Percentiles rank a stretch among this genome's conserved stretches.
Evolutionary conservation across 108 stramenopile genomes (phyloP).

Genomic region (Pseudonitzschia pungens): DNA sequence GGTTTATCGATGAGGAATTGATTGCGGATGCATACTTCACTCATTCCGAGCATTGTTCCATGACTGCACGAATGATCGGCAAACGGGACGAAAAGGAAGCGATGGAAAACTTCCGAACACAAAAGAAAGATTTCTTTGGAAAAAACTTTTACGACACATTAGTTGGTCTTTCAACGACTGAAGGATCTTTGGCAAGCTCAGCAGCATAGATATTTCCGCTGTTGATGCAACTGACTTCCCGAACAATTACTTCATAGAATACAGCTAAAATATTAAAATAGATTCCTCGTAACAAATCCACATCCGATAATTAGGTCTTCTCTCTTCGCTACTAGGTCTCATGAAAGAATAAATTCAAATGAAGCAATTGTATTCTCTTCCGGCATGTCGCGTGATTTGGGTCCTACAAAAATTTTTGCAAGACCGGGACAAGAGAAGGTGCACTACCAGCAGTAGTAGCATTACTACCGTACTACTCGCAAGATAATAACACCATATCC

Average conservation of each 20-base stretch:
- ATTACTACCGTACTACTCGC: no score
- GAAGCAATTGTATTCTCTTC: no score
- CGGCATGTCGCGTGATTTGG: no score
- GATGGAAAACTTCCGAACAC: conserved; percentile 2
- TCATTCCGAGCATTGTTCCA: conserved; percentile 18
- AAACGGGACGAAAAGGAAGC: conserved; percentile 23
- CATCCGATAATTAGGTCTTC: no score
- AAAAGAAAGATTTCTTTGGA: conserved; percentile 1
- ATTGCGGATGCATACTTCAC: conserved; percentile 30
- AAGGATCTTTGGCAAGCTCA: conserved; percentile 5
- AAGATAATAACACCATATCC: no score
- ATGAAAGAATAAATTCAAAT: no score
- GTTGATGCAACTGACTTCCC: not conserved
- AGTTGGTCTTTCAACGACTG: not conserved
- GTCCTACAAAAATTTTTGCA: no score
- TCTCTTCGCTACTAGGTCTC: no score
- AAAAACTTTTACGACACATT: not conserved
- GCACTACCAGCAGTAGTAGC: no score
- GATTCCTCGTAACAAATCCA: not conserved
- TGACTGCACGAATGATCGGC: conserved; percentile 28
- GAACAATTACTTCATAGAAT: not conserved
- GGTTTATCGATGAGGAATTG: conserved; percentile 26
- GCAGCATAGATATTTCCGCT: not conserved
- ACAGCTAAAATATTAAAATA: not conserved
- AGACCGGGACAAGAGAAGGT: no score